Conservation (phyloP, 2,329 filamentous ascomycete species). For the Didymosphaeria variabile region DNA sequence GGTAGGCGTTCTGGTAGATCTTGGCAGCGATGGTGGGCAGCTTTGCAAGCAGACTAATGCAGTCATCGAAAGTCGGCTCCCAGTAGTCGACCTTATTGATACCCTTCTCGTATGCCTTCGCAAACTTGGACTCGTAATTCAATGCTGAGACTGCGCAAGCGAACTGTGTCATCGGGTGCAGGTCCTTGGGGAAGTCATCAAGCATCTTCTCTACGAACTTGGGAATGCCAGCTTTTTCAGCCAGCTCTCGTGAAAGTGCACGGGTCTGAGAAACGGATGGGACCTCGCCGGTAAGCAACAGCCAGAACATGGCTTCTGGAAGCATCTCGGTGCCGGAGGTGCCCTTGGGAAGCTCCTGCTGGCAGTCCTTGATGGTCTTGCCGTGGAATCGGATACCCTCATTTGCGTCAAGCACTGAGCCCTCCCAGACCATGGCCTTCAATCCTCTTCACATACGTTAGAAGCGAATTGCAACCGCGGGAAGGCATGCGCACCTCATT, state of each 20-base stretch:
- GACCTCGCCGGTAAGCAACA: conserved; percentile 91
- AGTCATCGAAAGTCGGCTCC: conserved; percentile 97
- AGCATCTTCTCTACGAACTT: conserved; percentile 87
- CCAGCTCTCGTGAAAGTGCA: conserved; percentile 82
- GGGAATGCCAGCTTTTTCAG: conserved; percentile 84
- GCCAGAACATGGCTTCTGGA: conserved; percentile 99
- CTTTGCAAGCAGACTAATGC: conserved; percentile 92
- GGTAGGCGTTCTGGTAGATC: conserved; percentile 93
- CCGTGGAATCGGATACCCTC: conserved; percentile 99
- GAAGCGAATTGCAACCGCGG: background rate
- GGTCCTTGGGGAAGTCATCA: conserved; percentile 84
- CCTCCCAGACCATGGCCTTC: conserved; percentile 99
- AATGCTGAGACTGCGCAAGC: conserved; percentile 94
- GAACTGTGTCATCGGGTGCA: conserved; percentile 99
- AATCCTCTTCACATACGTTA: conserved; percentile 66
- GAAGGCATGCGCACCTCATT: conserved; percentile 71
- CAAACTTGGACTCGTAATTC: conserved; percentile 93
- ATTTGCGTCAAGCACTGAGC: conserved; percentile 93
- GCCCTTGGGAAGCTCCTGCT: conserved; percentile 91
- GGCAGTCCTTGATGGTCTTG: conserved; percentile 97
- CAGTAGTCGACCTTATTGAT: conserved; percentile 97
- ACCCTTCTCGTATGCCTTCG: conserved; percentile 89
- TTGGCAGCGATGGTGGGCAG: conserved; percentile 95
- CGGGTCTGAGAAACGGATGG: conserved; percentile 85
- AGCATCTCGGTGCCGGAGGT: conserved; percentile 94